Evolutionary conservation across 176 grass and related monocot species (phyloP).

Genomic region (Carex scoparia): DNA sequence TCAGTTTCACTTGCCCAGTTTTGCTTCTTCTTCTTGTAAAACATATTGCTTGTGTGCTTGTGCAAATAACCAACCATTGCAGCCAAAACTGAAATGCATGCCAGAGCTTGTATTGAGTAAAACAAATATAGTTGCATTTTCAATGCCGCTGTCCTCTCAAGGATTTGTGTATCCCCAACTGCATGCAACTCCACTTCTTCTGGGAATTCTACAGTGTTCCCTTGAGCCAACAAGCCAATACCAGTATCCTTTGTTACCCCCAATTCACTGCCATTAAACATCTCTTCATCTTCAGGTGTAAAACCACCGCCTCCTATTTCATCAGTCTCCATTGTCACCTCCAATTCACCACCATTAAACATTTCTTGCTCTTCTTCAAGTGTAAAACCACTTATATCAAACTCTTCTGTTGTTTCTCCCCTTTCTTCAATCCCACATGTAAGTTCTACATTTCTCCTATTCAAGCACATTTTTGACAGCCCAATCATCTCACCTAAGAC

Average conservation of each 20-base stretch:
- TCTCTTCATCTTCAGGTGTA: not conserved
- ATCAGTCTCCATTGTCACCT: not conserved
- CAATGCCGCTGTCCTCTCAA: not conserved
- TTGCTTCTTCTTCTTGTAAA: not conserved
- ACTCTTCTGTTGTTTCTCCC: not conserved
- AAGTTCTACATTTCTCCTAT: conserved; percentile 2
- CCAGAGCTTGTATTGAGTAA: conserved; percentile 3
- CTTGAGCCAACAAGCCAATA: conserved; percentile 22
- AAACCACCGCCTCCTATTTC: not conserved
- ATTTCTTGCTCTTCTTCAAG: not conserved
- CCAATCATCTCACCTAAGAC: conserved; percentile 23
- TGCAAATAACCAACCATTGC: not conserved
- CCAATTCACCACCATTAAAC: not conserved
- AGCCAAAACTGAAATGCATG: conserved; percentile 4
- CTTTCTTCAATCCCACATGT: conserved; percentile 25
- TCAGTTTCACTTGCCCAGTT: not conserved
- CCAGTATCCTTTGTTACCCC: not conserved
- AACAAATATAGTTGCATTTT: conserved; percentile 20
- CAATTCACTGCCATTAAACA: not conserved
- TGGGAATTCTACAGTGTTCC: not conserved
- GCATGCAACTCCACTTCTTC: not conserved
- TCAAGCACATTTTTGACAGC: conserved; percentile 15
- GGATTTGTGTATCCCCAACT: not conserved
- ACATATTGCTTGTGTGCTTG: conserved; percentile 1
- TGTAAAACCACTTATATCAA: not conserved